Conservation (phyloP, 768 basidiomycete species). For the Ramaria sp. region DNA sequence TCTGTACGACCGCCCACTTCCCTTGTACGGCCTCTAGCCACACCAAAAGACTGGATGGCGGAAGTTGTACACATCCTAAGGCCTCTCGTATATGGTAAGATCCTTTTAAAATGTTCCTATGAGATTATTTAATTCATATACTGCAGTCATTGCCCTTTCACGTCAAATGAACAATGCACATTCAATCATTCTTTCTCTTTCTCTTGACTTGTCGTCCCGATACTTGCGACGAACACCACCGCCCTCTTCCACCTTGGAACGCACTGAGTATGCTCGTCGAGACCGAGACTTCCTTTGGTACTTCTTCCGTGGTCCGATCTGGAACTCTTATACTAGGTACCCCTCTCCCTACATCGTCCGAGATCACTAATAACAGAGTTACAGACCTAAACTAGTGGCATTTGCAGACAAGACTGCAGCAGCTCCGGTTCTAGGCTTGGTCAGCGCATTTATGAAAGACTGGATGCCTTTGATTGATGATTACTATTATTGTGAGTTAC, state of each 20-base stretch:
- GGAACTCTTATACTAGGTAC: constrained; percentile 69
- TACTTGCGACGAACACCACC: constrained; percentile 60
- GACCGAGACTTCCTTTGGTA: constrained; percentile 82
- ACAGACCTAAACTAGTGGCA: constrained; percentile 66
- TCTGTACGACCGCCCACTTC: constrained; percentile 63
- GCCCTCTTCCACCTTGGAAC: constrained; percentile 52
- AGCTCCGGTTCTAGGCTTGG: constrained; percentile 54
- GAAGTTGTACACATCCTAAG: constrained; percentile 63
- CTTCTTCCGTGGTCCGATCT: constrained; percentile 75
- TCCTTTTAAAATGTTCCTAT: constrained; percentile 6
- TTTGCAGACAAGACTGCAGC: constrained; percentile 44
- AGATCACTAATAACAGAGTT: background rate
- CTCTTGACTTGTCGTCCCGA: constrained; percentile 65
- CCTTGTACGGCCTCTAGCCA: constrained; percentile 49
- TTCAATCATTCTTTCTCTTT: constrained; percentile 53
- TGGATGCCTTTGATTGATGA: constrained; percentile 87
- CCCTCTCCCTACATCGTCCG: constrained; percentile 12
- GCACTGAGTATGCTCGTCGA: constrained; percentile 69
- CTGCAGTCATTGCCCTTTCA: constrained; percentile 1
- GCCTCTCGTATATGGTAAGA: constrained; percentile 67
- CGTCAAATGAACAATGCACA: constrained; percentile 24
- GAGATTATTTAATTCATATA: background rate
- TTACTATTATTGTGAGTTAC: constrained; percentile 77
- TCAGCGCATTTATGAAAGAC: constrained; percentile 63
- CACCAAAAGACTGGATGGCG: constrained; percentile 63